Evolutionary conservation across 2,329 filamentous ascomycete genomes (phyloP).

Genomic region (Hypoxylon sp.): DNA sequence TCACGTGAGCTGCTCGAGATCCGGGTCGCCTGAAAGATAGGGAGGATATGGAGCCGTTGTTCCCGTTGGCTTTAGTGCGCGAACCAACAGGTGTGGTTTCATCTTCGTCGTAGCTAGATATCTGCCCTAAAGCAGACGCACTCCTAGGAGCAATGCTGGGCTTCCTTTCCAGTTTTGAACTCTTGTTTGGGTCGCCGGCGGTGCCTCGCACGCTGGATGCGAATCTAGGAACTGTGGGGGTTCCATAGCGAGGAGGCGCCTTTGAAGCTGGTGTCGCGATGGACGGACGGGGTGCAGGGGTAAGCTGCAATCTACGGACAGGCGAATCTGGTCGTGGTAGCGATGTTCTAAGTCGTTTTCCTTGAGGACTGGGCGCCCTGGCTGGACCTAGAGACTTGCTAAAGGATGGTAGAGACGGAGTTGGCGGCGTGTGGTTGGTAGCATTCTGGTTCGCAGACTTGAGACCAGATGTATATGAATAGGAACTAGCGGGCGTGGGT

Average conservation of each 20-base stretch:
- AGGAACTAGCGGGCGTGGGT: conserved; percentile 57
- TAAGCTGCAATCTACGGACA: conserved; percentile 72
- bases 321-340: conserved; percentile 91
- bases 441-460: conserved; percentile 64
- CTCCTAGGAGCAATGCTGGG: conserved; percentile 65
- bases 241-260: conserved; percentile 66
- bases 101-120: conserved; percentile 61
- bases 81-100: conserved; percentile 62
- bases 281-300: conserved; percentile 64
- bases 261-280: conserved; percentile 61
- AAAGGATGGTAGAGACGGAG: conserved; percentile 76
- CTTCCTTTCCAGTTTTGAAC: conserved; percentile 56
- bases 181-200: conserved; percentile 68
- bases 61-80: conserved; percentile 62
- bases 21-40: conserved; percentile 62
- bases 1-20: conserved; percentile 56
- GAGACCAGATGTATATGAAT: conserved; percentile 69
- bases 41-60: conserved; percentile 62
- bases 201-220: conserved; percentile 70
- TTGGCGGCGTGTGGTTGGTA: conserved; percentile 69
- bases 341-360: conserved; percentile 77
- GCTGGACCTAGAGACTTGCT: conserved; percentile 86
- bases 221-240: conserved; percentile 68
- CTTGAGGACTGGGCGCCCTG: conserved; percentile 73
- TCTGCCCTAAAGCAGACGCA: conserved; percentile 64